Percentiles rank a stretch among this genome's conserved stretches.
These are phyloP conservation scores for Gossypium australe DNA, from an alignment of 345 rosid genomes.

Conservation along the genomic window DNA sequence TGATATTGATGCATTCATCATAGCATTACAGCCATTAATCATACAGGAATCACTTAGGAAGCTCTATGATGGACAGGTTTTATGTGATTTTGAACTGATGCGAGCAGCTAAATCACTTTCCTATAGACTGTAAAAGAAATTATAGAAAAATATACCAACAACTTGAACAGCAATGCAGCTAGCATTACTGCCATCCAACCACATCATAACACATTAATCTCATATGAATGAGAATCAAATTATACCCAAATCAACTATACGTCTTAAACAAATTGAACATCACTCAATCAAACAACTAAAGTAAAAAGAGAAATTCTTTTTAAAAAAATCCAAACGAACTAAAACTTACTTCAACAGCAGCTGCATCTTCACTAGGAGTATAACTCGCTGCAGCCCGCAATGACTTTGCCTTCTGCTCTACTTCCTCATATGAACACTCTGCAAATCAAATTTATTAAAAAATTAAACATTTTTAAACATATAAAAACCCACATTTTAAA, in stretches of 20 bases:
- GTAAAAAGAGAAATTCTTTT: neutral
- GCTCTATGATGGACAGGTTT: neutral
- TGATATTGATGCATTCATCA: neutral
- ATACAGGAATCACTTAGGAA: neutral
- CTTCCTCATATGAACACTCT: slow-evolving; percentile 70
- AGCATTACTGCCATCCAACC: neutral
- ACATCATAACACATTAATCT: neutral
- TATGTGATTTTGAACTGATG: neutral
- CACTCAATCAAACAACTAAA: neutral
- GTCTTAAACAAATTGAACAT: neutral
- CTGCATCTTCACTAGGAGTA: slow-evolving; percentile 30
- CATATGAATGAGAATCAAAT: neutral
- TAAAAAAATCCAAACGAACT: neutral
- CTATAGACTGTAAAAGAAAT: neutral
- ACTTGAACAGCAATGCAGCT: neutral
- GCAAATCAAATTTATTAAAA: slow-evolving; percentile 16
- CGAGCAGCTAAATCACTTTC: neutral
- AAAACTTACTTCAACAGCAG: slow-evolving; percentile 50
- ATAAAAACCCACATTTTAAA: neutral
- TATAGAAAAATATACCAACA: neutral
- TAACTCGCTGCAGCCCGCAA: slow-evolving; percentile 50
- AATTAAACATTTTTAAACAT: neutral
- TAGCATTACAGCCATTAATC: neutral
- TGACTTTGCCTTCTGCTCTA: slow-evolving; percentile 60
- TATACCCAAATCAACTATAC: neutral